A percentile compares a stretch with the other conserved stretches of the same genome.
Conservation (phyloP, 1,284 basidiomycete genomes). For the Bondarzewia mesenterica region DNA sequence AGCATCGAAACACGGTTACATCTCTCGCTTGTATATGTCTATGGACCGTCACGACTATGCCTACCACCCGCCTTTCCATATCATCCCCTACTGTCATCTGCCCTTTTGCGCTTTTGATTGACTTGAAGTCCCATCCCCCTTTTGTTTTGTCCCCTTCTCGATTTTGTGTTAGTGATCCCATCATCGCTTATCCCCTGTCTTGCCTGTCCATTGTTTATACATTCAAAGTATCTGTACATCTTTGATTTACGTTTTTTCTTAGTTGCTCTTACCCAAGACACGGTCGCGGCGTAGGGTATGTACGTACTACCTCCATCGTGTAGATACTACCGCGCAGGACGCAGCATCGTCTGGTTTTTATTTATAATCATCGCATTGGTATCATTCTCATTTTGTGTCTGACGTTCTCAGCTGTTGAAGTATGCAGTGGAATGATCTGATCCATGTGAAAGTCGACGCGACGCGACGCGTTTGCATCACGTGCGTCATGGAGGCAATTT, state of each 20-base stretch:
- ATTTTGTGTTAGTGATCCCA: not conserved
- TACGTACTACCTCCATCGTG: conserved; percentile 10
- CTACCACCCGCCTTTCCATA: not conserved
- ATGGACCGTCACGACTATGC: conserved; percentile 1
- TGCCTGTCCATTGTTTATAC: not conserved
- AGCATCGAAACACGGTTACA: not conserved
- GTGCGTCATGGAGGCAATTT: not conserved
- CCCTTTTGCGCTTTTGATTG: not conserved
- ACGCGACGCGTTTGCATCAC: not conserved
- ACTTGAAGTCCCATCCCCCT: not conserved
- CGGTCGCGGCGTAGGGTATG: conserved; percentile 11
- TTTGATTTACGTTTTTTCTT: not conserved
- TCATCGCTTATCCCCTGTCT: not conserved
- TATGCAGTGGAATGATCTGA: not conserved
- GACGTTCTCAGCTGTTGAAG: too few species aligned
- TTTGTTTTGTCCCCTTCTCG: not conserved
- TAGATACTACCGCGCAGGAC: conserved; percentile 14
- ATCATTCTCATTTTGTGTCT: not conserved
- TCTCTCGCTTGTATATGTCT: not conserved
- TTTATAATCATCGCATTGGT: conserved; percentile 4
- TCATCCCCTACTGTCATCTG: not conserved
- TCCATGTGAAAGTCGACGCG: not conserved
- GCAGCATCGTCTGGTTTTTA: conserved; percentile 10
- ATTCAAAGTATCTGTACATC: conserved; percentile 3
- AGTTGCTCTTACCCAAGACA: conserved; percentile 2